phyloP scores from a whole-genome alignment of 495 filamentous ascomycete species.

The Gamarada debralockiae region DNA sequence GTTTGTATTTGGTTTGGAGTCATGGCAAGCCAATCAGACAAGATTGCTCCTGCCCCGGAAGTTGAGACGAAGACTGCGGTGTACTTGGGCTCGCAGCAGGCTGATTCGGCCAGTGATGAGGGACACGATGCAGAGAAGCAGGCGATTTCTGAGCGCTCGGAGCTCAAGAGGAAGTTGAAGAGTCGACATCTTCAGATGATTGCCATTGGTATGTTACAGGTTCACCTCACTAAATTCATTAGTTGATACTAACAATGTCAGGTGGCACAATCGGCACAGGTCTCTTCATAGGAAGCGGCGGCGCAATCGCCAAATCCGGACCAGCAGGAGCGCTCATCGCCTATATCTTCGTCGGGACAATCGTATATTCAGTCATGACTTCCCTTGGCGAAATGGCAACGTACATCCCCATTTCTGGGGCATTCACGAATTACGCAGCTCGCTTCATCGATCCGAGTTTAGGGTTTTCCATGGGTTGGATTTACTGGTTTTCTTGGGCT shows the following conservation, averaged over 20 bases:
- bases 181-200: constrained; percentile 74
- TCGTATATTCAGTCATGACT: constrained; percentile 58
- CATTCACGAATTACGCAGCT: constrained; percentile 69
- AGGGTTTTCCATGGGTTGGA: constrained; percentile 82
- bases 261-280: constrained; percentile 56
- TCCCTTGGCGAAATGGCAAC: constrained; percentile 68
- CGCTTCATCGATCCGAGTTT: constrained; percentile 71
- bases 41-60: neutral
- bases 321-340: constrained; percentile 65
- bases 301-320: constrained; percentile 56
- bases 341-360: constrained; percentile 61
- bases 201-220: constrained; percentile 76
- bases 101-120: neutral
- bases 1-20: too few relatives aligned
- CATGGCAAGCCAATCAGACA: constrained; percentile 28
- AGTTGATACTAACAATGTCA: neutral
- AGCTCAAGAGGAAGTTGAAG: constrained; percentile 53
- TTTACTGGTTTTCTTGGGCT: constrained; percentile 54
- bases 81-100: neutral
- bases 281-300: constrained; percentile 68
- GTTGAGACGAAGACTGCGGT: neutral
- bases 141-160: neutral
- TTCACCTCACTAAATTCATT: neutral
- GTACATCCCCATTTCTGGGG: constrained; percentile 69
- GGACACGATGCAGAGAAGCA: constrained; percentile 17